Percentiles rank a stretch among this genome's conserved stretches.
phyloP scores from a whole-genome alignment of 306 rosid genomes.

The Vicia sativa region DNA sequence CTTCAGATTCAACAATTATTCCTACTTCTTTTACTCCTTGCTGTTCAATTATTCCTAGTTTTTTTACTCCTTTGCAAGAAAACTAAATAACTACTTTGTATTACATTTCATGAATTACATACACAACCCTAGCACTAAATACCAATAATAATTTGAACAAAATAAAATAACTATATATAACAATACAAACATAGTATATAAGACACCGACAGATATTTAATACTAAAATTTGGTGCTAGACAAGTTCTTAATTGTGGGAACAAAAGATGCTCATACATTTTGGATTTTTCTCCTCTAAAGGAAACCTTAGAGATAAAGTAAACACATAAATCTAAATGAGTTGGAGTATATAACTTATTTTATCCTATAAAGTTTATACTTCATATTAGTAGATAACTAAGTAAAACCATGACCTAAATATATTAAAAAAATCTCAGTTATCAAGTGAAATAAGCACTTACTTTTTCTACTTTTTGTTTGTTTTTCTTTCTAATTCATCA shows the following conservation, averaged over 20 bases:
- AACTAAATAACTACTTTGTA: conserved; percentile 23
- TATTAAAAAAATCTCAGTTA: not conserved
- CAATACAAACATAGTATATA: too few species aligned
- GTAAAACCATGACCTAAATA: conserved; percentile 10
- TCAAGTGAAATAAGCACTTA: conserved; percentile 5
- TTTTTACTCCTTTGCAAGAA: not conserved
- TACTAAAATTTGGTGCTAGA: too few species aligned
- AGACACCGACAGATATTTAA: too few species aligned
- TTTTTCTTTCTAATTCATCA: not conserved
- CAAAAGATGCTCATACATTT: not conserved
- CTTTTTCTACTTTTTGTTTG: not conserved
- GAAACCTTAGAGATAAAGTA: not conserved
- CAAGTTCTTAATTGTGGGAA: not conserved
- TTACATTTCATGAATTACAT: not conserved
- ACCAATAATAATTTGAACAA: too few species aligned
- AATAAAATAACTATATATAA: too few species aligned
- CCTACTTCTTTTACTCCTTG: not conserved
- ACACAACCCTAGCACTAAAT: too few species aligned
- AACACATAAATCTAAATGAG: not conserved
- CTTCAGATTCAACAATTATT: conserved; percentile 35
- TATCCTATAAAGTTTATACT: not conserved
- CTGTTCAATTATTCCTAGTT: not conserved
- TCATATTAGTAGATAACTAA: not conserved
- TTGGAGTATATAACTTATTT: not conserved
- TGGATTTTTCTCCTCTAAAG: not conserved